These are phyloP conservation scores for Eucalyptus shirleyi DNA, from an alignment of 345 rosid species.

Conservation along the genomic window DNA sequence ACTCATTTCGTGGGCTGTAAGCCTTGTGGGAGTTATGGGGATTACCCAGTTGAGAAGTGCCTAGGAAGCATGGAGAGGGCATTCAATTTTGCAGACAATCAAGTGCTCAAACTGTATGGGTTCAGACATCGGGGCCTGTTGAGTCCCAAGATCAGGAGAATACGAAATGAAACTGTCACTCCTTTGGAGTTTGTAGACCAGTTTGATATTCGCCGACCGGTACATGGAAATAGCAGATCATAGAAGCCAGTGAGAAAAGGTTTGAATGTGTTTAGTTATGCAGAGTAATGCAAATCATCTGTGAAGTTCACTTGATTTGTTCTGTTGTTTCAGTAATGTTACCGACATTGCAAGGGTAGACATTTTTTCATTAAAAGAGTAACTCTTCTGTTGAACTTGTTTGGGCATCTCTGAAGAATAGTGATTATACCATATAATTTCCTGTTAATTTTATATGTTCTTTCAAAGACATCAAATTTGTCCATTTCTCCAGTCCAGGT, in stretches of 20 bases:
- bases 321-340: neutral
- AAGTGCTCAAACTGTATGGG: constrained; percentile 81
- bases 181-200: constrained; percentile 63
- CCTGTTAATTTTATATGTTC: neutral
- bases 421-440: neutral
- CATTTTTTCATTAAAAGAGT: neutral
- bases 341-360: neutral
- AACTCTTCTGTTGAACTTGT: neutral
- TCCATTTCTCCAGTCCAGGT: neutral
- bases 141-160: constrained; percentile 90
- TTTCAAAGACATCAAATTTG: neutral
- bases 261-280: neutral
- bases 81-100: constrained; percentile 88
- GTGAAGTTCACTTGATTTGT: neutral
- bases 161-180: constrained; percentile 60
- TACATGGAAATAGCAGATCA: neutral
- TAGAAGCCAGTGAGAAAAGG: neutral
- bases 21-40: constrained; percentile 96
- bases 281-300: neutral
- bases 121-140: constrained; percentile 85
- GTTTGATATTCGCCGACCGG: constrained; percentile 62
- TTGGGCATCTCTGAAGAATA: neutral
- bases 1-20: constrained; percentile 95
- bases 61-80: constrained; percentile 94
- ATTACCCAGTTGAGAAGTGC: constrained; percentile 86